A percentile compares a stretch with the other conserved stretches of the same genome.
These are phyloP conservation scores for Cryptococcus hybrid DNA, from an alignment of 1,284 basidiomycete species.

Conservation along the genomic window DNA sequence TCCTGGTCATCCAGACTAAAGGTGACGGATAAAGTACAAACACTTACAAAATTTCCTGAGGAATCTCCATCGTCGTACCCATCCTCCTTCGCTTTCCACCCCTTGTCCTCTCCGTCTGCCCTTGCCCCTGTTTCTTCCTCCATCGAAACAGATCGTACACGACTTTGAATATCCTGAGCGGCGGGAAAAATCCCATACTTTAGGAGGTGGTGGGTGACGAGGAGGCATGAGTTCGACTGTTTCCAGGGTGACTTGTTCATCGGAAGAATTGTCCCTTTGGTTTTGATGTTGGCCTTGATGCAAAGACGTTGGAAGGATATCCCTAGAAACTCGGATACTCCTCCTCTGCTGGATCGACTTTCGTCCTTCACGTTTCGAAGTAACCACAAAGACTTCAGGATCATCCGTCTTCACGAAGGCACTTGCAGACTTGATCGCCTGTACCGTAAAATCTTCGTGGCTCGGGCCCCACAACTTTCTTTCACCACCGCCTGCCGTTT, in stretches of 20 bases:
- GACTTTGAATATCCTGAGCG: slow-evolving; percentile 19
- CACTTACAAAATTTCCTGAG: slow-evolving; percentile 30
- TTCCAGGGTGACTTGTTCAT: slow-evolving; percentile 19
- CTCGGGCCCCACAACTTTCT: slow-evolving; percentile 9
- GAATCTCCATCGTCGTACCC: slow-evolving; percentile 26
- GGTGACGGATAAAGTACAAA: too few relatives aligned
- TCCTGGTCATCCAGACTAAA: too few relatives aligned
- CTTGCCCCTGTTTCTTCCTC: slow-evolving; percentile 15
- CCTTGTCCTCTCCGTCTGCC: slow-evolving; percentile 18
- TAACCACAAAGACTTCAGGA: slow-evolving; percentile 13
- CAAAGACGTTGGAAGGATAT: not conserved
- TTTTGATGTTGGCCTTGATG: not conserved
- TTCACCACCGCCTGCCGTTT: slow-evolving; percentile 7
- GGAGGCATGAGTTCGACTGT: slow-evolving; percentile 38
- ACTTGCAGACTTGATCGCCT: slow-evolving; percentile 23
- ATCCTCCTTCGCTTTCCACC: slow-evolving; percentile 28
- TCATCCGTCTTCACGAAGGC: slow-evolving; percentile 17
- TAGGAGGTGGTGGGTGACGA: slow-evolving; percentile 27
- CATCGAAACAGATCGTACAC: slow-evolving; percentile 26
- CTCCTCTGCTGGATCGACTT: slow-evolving; percentile 8
- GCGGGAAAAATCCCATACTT: slow-evolving; percentile 30
- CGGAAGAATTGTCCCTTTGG: not conserved
- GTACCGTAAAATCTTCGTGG: slow-evolving; percentile 10
- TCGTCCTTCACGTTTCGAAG: not conserved
- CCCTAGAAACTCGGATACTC: not conserved